Evolutionary conservation across 2,329 filamentous ascomycete species (phyloP), one percentile per base, ranked within the genome.

Genomic region (Davidsoniella australis): DNA sequence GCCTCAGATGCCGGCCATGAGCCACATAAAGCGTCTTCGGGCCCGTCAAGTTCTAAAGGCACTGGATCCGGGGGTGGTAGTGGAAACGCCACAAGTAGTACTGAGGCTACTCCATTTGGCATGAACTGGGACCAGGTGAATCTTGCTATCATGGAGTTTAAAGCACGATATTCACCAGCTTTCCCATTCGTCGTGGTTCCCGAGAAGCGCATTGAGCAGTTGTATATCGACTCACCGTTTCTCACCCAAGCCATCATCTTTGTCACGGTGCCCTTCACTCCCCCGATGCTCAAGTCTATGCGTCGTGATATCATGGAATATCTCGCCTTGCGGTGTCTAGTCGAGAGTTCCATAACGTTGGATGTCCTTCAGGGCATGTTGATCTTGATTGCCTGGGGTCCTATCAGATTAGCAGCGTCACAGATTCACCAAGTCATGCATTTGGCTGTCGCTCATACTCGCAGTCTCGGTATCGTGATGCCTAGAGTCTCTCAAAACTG

Each of bases 291-390:
- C 23, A 58, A 56, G n/a, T 66, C 61, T 58, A 71, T 64, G 57
- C 68, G 56, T 58, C 65, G 58, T 41, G 66, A 64, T 38, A 60
- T 65, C 18, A 60, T 66, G 54, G 62, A 63, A 5, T 66, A 69
- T 56, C 55, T 71, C 26, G 62, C 66, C 5, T 60, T 68, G 17
- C 63, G 64, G 33, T 57, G 69, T 45, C 45, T 73, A 0, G 60
- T 68, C 1, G 60, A 64, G 51, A 63, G 64, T 16, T 62, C 69
- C 38, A 59, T 59, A 29, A 62, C 59, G 14, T 50, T 72, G 7
- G 68, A 70, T 49, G 56, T 69, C 2, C 60, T 72, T 1, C 68
- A 72, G 55, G 70, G 68, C 0, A 57, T 71, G 7, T 53, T 72
- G 6, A 60, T 70, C 41, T 63, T 64, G 39, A 58, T 71, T 48